Base-by-base conservation (phyloP, 1,284 basidiomycete genomes). In the Amylostereum areolatum region DNA sequence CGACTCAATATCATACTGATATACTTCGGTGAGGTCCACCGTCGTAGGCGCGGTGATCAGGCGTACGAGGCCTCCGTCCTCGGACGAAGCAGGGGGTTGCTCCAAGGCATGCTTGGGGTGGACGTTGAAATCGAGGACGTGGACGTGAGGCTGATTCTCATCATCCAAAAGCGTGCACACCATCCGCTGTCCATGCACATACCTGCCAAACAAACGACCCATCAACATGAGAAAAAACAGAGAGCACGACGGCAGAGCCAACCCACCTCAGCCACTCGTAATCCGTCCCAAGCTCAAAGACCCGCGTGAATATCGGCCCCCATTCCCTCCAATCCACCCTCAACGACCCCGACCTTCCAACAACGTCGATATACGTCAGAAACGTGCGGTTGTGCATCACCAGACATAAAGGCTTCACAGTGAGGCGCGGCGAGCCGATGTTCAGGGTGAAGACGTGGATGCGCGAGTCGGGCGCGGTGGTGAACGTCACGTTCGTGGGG, bases 121-220 rank as follows among this genome's bases (percentile, higher is more conserved):
- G 4, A 63, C 56, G 47, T 71, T 71, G 43, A 73, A 73, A 47
- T 75, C 71, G 27, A 70, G 59, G 9, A 72, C 68, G 50, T 60
- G 55, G 11, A 69, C 31, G 24, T 40, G 28, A 28, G 37, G 27
- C 25, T 41, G 49, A 33, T 45, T 49, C 41, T 37, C 45, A 11
- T 1, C 51, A 9, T 29, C 49, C 28, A 46, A 40, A 46, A 9
- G 59, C 54, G 65, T 59, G 32, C 69, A 57, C 11, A 72, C 66
- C 9, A 74, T 60, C 2, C 74, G 67, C 39, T 66, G 57, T 2
- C 75, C 77, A 18, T 78, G 72, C 0, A 74, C 70, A 36, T 77
- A 76, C 47, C 74, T 76, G 46, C 3, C 4, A 29, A 40, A 25
- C 12, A 39, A 27, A 45, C 8, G 28, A 33, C 33, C 24, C 24